Conservation (phyloP, 1,284 basidiomycete species). For the Ceratobasidium sp. region DNA sequence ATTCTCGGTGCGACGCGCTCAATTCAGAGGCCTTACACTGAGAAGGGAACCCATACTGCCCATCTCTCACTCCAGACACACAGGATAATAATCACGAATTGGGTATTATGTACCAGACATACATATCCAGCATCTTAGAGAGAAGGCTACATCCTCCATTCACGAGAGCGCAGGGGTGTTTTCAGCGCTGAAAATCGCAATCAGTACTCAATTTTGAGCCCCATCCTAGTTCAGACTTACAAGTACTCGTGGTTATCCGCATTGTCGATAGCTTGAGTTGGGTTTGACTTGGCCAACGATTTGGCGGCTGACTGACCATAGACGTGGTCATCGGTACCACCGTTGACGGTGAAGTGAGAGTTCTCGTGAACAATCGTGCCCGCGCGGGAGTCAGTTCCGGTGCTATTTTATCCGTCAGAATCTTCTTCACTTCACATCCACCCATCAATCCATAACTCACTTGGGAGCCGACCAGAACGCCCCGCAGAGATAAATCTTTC, state of each 20-base stretch:
- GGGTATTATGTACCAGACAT: too few relatives aligned
- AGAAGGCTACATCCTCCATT: too few relatives aligned
- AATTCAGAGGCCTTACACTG: too few relatives aligned
- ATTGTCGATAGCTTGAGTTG: slow-evolving; percentile 11
- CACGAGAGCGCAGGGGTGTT: slow-evolving; percentile 13
- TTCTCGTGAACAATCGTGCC: slow-evolving; percentile 35
- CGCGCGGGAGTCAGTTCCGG: slow-evolving; percentile 19
- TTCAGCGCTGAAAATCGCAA: background rate
- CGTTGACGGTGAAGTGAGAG: slow-evolving; percentile 32
- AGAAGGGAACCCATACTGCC: too few relatives aligned
- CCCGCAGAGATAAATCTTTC: slow-evolving; percentile 26
- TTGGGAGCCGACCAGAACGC: slow-evolving; percentile 25
- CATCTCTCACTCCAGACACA: too few relatives aligned
- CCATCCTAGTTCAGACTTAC: background rate
- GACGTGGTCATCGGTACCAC: slow-evolving; percentile 26
- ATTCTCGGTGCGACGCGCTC: too few relatives aligned
- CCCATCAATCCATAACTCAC: background rate
- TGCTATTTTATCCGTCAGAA: background rate
- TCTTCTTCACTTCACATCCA: background rate
- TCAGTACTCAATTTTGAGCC: background rate
- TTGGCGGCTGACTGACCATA: slow-evolving; percentile 17
- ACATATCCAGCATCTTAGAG: too few relatives aligned
- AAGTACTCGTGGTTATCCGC: slow-evolving; percentile 32
- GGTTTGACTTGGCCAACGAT: slow-evolving; percentile 14
- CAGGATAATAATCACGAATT: too few relatives aligned